Base-by-base conservation (phyloP, 805 yeast species). In the Nakazawaea ernobii region DNA sequence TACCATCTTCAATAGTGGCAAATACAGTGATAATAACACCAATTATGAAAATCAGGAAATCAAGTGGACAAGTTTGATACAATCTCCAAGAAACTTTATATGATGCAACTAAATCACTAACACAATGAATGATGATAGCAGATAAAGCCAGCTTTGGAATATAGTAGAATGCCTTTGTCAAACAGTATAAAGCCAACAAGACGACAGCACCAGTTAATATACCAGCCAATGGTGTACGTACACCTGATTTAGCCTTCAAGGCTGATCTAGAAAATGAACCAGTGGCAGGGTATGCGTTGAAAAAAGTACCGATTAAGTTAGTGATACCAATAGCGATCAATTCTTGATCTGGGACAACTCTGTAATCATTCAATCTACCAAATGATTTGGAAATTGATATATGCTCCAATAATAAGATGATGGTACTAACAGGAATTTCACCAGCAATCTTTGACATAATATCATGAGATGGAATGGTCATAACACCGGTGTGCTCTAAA, bases 261-360 rank as follows among this genome's bases (percentile, higher is more conserved):
- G 97, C 97, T 39, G 96, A 86, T 71, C 97, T 83, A 15, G 95
- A 86, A 66, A 91, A 91, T 1, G 97, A 91, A 40, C 97, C 97
- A 4, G 97, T 91, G 7, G 96, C 90, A 8, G 97, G 97, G 64
- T 91, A 91, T 7, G 97, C 96, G 59, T 80, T 76, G 77, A 91
- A 91, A 61, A 90, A 88, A 17, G 96, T 88, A 56, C 97, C 97
- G 56, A 91, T 74, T 63, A 91, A 74, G 67, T 91, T 91, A 46
- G 94, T 84, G 40, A 85, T 86, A 59, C 97, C 97, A 65, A 91
- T 91, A 37, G 97, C 97, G 59, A 91, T 77, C 47, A 91, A 76
- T 66, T 91, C 97, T 72, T 91, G 97, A 67, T 91, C 92, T 42
- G 97, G 96, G 50, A 83, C 78, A 57, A 91, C 84, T 58, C 87